Base-by-base conservation (phyloP, 371 early-diverging fungal genomes). In the Coemansia linderi region DNA sequence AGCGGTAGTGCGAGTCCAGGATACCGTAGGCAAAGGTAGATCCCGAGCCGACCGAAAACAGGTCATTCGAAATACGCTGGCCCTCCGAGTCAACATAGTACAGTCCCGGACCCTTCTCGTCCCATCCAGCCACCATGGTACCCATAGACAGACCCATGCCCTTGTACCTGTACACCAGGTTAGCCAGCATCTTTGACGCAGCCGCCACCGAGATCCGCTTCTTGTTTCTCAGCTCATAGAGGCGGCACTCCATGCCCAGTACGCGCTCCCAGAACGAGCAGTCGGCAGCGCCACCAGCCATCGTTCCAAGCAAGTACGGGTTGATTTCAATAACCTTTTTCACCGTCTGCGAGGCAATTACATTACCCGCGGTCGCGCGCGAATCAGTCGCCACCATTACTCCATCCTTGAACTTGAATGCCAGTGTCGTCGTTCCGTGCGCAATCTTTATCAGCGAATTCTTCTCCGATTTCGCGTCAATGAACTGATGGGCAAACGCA, bases 221-320 rank as follows among this genome's bases (percentile, higher is more conserved):
- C 84, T 96, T 97, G 87, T 99, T 97, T 73, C 95, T 87, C 62
- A 99, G 87, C 85, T 99, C 99, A 79, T 97, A 95, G 66, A 95
- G 82, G 82, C 96, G 83, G 86, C 98, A 99, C 67, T 97, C 90
- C 73, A 95, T 87, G 17, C 99, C 99, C 71, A 99, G 90, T 73
- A 97, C 94, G 63, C 99, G 93, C 81, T 99, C 99, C 99, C 99
- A 99, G 84, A 91, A 99, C 60, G 90, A 92, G 87, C 99, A 99
- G 83, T 99, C 99, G n/a, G 99, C 99, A 31, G 99, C 99, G 84
- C 99, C 99, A 69, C 99, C 99, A 43, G 99, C 99, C 98, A 99
- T 97, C 27, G 99, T 99, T 52, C 99, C 99, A 68, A 99, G 87
- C 59, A 99, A 85, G 82, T 97, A 97, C 46, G 96, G 96, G 83